Evolutionary conservation across 164 flowering plant genomes (phyloP).

Genomic region (Tetrastigma voinierianum): DNA sequence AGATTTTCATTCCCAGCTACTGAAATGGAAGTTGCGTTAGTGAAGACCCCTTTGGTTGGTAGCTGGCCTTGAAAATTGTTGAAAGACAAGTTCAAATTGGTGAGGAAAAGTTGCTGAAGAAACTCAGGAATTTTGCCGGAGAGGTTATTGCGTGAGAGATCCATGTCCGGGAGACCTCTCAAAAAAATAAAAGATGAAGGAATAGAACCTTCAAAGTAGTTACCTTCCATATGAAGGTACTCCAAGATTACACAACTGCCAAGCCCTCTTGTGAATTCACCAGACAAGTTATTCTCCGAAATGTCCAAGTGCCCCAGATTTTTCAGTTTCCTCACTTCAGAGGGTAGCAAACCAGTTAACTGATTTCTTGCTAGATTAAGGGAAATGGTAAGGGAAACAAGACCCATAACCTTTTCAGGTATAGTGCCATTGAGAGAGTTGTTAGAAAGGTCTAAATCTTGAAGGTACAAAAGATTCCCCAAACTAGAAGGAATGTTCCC

Average conservation of each 20-base stretch:
- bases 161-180: constrained; percentile 6
- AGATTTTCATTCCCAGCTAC: constrained; percentile 13
- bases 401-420: constrained; percentile 5
- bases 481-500: constrained; percentile 22
- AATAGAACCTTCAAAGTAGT: constrained; percentile 10
- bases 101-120: neutral
- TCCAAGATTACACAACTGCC: constrained; percentile 2
- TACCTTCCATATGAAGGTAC: constrained; percentile 4
- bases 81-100: constrained; percentile 9
- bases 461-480: constrained; percentile 9
- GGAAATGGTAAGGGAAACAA: neutral
- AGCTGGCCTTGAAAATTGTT: constrained; percentile 21
- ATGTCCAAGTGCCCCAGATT: neutral
- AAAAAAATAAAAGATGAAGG: constrained; percentile 6
- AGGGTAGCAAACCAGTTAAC: constrained; percentile 11
- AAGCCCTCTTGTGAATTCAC: constrained; percentile 4
- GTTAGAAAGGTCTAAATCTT: constrained; percentile 1
- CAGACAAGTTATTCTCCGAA: constrained; percentile 9
- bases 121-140: constrained; percentile 17
- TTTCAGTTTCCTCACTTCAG: constrained; percentile 13
- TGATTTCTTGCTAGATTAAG: constrained; percentile 1
- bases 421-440: constrained; percentile 18
- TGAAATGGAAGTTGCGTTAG: constrained; percentile 8
- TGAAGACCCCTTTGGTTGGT: constrained; percentile 17
- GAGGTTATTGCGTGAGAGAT: constrained; percentile 17